Percentiles rank a stretch among this genome's conserved stretches.
phyloP scores from a whole-genome alignment of 176 grass and related monocot species.

The Secale cereale region DNA sequence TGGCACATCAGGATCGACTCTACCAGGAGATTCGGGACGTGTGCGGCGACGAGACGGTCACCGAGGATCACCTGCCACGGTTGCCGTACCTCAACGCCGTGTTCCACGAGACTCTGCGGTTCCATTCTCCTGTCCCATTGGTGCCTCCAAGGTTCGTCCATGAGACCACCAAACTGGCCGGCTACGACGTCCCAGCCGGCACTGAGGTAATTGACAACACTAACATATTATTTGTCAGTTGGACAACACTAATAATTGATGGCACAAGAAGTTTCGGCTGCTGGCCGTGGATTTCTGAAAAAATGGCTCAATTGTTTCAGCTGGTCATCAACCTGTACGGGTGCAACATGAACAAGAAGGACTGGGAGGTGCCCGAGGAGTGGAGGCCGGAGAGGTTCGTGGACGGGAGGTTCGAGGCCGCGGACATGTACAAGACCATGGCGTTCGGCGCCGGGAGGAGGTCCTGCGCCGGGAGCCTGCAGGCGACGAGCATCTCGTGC shows the following conservation, averaged over 20 bases:
- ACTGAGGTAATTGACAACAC: constrained; percentile 37
- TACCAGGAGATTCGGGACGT: constrained; percentile 62
- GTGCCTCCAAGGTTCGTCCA: constrained; percentile 70
- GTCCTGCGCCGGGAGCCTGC: constrained; percentile 55
- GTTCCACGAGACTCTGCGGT: constrained; percentile 76
- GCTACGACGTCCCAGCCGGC: constrained; percentile 55
- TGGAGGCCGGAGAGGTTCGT: constrained; percentile 89
- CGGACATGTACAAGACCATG: constrained; percentile 71
- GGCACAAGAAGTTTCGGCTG: not conserved
- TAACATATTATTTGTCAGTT: too few relatives aligned
- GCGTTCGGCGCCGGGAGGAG: constrained; percentile 80
- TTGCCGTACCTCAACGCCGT: constrained; percentile 64
- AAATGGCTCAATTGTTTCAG: not conserved
- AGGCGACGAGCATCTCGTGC: constrained; percentile 60
- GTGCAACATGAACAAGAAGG: constrained; percentile 81
- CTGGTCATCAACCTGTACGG: constrained; percentile 76
- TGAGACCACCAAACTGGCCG: constrained; percentile 60
- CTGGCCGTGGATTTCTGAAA: not conserved
- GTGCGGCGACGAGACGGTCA: constrained; percentile 41
- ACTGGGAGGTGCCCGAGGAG: constrained; percentile 60
- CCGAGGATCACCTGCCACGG: constrained; percentile 58
- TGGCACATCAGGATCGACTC: constrained; percentile 53
- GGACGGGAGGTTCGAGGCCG: constrained; percentile 31
- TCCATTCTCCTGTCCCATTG: constrained; percentile 58
- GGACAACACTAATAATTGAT: too few relatives aligned